Base-by-base conservation (phyloP, 202 grass and related monocot species). In the Panicum hallii region DNA sequence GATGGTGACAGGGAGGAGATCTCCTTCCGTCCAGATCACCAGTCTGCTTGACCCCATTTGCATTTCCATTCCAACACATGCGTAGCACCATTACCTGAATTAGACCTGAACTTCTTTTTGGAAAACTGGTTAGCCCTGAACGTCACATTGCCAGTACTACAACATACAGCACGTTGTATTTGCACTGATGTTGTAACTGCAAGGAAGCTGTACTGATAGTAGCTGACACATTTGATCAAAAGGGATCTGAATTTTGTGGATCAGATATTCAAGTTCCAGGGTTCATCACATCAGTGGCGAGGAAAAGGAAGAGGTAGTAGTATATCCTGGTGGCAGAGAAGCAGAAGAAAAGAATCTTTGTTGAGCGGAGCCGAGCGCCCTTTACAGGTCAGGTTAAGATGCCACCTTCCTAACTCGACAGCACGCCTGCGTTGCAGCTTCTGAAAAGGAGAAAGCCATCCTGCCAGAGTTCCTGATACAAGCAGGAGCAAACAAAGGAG, bases 401-500 rank as follows among this genome's bases (percentile, higher is more conserved):
- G 69, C 38, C 32, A 77, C 45, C 78, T 82, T 82, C 78, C 78
- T 69, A 15, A 89, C 63, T 77, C 10, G 77, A 74, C 80, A 3
- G 19, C 88, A 75, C 58, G 72, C 41, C 58, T 41, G 55, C 34
- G 74, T 42, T 15, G 19, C 45, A 23, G 30, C 63, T 71, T 72
- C 70, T 63, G 80, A 87, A 70, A 56, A 63, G 46, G 76, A 48
- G 81, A 90, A 75, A 87, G 85, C 20, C 15, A 63, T 15, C n/a
- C 71, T 44, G 76, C 56, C 53, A 72, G 63, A 77, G 77, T 67
- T 52, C 85, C 81, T 28, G n/a, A 84, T 55, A 71, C 47, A 71
- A 64, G 74, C 58, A 68, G 77, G 50, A 56, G 74, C 53, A 73
- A 78, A 78, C 86, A 88, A 88, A 83, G 70, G 66, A 56, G 45